A percentile compares a stretch with the other conserved stretches of the same genome.
Conservation (phyloP, 2,329 filamentous ascomycete species). For the Rhynchosporium graminicola region DNA sequence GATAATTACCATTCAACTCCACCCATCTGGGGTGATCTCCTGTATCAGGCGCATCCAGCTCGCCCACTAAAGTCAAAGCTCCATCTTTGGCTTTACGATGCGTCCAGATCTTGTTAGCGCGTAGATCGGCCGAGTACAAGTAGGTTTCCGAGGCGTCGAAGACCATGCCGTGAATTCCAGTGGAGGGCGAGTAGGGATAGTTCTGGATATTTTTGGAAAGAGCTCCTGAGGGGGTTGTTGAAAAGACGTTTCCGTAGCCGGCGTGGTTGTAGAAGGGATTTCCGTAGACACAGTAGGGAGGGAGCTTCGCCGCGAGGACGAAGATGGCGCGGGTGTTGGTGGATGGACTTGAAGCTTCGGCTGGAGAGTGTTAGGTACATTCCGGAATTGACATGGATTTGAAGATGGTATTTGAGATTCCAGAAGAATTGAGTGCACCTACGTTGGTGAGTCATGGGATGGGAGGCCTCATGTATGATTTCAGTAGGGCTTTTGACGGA, state of each 20-base stretch:
- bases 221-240: constrained; percentile 56
- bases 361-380: constrained; percentile 40
- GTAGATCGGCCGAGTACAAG: constrained; percentile 78
- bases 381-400: background rate
- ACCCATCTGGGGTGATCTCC: constrained; percentile 87
- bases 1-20: constrained; percentile 77
- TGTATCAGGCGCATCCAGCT: constrained; percentile 67
- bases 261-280: constrained; percentile 90
- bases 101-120: constrained; percentile 80
- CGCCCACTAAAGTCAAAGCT: constrained; percentile 68
- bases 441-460: constrained; percentile 77
- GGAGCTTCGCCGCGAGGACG: constrained; percentile 73
- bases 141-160: constrained; percentile 74
- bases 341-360: constrained; percentile 64
- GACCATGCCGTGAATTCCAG: constrained; percentile 80
- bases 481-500: constrained; percentile 72
- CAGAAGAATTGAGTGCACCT: constrained; percentile 40
- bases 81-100: constrained; percentile 70
- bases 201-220: constrained; percentile 68
- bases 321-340: constrained; percentile 90
- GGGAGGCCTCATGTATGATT: constrained; percentile 73
- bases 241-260: constrained; percentile 77
- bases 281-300: constrained; percentile 82
- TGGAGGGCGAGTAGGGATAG: constrained; percentile 68
- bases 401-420: background rate